phyloP scores from a whole-genome alignment of 176 grass and related monocot genomes.

The Avena insularis region DNA sequence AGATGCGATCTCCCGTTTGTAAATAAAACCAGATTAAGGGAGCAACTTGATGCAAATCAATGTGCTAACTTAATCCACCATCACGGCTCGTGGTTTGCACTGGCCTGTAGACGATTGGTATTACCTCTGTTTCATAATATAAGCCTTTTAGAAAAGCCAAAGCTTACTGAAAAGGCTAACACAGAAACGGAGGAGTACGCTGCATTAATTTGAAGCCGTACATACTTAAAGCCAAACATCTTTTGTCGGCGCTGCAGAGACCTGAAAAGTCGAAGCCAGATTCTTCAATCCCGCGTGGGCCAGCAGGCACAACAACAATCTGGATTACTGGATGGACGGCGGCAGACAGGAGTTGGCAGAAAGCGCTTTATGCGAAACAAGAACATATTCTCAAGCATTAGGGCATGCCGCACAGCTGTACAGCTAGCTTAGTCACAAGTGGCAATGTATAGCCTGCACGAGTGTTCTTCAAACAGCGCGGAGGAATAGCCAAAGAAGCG shows the following conservation, averaged over 20 bases:
- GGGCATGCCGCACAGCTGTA: not conserved
- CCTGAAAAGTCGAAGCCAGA: not conserved
- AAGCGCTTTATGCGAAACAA: not conserved
- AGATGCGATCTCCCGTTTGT: not conserved
- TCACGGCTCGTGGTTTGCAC: not conserved
- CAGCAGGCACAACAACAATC: not conserved
- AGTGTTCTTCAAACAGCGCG: not conserved
- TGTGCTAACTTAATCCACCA: not conserved
- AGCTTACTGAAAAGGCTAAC: too few species aligned
- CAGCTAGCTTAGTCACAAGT: not conserved
- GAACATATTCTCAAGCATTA: conserved; percentile 5
- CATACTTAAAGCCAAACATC: not conserved
- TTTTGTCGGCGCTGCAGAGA: not conserved
- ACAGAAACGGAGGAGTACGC: too few species aligned
- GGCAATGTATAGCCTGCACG: not conserved
- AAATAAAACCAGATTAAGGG: not conserved
- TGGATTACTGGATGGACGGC: not conserved
- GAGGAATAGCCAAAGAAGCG: not conserved
- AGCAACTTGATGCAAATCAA: not conserved
- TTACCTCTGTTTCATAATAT: too few species aligned
- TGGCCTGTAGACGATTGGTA: not conserved
- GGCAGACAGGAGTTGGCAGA: not conserved
- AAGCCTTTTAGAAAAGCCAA: too few species aligned
- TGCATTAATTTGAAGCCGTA: not conserved
- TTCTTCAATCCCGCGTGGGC: not conserved